Base-by-base conservation (phyloP, 768 basidiomycete genomes). In the Lactarius vividus region DNA sequence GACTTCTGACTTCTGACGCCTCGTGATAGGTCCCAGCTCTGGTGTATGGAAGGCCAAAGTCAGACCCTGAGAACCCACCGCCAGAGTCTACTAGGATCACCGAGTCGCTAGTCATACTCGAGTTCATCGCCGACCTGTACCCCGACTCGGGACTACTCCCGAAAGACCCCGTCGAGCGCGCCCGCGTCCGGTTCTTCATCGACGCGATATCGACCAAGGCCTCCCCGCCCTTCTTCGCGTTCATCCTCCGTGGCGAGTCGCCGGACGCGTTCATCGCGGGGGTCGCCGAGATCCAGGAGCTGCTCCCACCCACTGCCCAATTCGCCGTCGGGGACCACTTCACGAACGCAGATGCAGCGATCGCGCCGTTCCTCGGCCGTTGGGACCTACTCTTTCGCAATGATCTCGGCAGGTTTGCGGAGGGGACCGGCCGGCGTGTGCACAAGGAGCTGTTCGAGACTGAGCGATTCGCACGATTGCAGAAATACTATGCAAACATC, bases 101-200 rank as follows among this genome's bases (percentile, higher is more conserved):
- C 3, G 87, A 88, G 71, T 87, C 85, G 3, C 80, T 83, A 29
- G 75, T 87, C 39, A 81, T 88, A 57, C 76, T 87, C 61, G 86
- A 88, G 71, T 84, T 88, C 73, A 73, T 88, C 60, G 83, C 85
- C 2, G 86, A 87, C 71, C 73, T 87, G 54, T 82, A 79, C 71
- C 80, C 81, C 0, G 71, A 76, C 53, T 77, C 81, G 28, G 54
- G 63, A 13, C 76, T 87, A 18, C 78, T 84, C 16, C 86, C 87
- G 0, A 72, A 74, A 5, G 83, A 86, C 70, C 83, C 84, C 0
- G 79, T 88, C 44, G 68, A 72, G 13, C 82, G 85, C 37, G 86
- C 87, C 42, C 76, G 80, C 59, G 80, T 79, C 18, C 83, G 86
- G 18, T 83, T 88, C 74, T 85, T 88, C 75, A 79, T 83, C 70